Evolutionary conservation across 2,329 filamentous ascomycete genomes (phyloP).

Genomic region (Tricladium varicosporioides): DNA sequence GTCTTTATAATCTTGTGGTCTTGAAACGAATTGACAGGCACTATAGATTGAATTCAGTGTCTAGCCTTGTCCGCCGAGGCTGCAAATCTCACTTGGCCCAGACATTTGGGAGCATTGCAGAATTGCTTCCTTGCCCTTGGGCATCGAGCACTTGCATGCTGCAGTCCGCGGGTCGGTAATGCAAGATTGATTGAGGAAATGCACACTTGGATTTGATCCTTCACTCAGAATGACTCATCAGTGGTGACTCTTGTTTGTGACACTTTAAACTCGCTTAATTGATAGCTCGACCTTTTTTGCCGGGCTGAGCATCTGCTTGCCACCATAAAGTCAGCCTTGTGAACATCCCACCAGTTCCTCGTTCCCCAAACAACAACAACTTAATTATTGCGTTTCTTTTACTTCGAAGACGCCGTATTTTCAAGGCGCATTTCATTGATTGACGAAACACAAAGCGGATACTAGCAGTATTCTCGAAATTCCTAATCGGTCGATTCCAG

Average conservation of each 20-base stretch:
- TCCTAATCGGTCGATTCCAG: background rate
- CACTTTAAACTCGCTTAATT: background rate
- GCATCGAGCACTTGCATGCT: background rate
- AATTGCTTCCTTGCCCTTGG: background rate
- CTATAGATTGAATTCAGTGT: background rate
- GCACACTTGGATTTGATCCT: background rate
- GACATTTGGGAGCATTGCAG: background rate
- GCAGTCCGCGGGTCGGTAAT: background rate
- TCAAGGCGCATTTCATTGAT: conserved; percentile 24
- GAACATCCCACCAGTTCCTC: background rate
- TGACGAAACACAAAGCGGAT: background rate
- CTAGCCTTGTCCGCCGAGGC: conserved; percentile 1
- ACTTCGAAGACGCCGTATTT: conserved; percentile 34
- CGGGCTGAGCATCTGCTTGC: background rate
- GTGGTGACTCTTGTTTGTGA: background rate
- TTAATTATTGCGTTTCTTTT: conserved; percentile 14
- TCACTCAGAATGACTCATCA: background rate
- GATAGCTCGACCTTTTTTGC: background rate
- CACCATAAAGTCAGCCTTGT: conserved; percentile 22
- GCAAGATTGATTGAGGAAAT: background rate
- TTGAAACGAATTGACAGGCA: background rate
- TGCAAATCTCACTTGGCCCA: background rate
- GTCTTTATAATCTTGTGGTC: background rate
- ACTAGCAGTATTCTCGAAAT: background rate
- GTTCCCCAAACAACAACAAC: background rate